A percentile compares a stretch with the other conserved stretches of the same genome.
These are phyloP conservation scores for Rugosomyces carneus DNA, from an alignment of 1,284 basidiomycete genomes.

Conservation along the genomic window DNA sequence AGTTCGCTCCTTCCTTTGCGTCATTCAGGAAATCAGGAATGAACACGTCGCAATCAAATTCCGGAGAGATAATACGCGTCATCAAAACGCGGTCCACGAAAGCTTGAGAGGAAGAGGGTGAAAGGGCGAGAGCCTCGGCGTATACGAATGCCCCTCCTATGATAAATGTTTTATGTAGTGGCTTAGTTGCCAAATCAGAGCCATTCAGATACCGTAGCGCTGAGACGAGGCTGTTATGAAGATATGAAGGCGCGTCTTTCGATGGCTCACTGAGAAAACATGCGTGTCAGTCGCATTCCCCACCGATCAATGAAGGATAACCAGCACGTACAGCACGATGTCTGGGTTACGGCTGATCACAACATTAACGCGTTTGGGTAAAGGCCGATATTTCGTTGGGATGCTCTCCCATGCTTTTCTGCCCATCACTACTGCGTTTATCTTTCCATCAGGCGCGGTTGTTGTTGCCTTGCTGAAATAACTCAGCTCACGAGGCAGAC, in stretches of 20 bases:
- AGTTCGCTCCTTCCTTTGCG: constrained; percentile 29
- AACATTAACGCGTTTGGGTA: constrained; percentile 75
- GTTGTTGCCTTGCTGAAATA: constrained; percentile 86
- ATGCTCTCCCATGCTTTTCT: constrained; percentile 98
- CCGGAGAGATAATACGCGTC: constrained; percentile 75
- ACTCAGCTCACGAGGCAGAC: constrained; percentile 84
- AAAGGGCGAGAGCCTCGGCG: constrained; percentile 52
- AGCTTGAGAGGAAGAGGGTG: constrained; percentile 25
- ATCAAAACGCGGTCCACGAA: constrained; percentile 79
- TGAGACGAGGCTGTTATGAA: constrained; percentile 27
- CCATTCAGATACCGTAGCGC: constrained; percentile 21
- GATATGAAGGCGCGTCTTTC: constrained; percentile 19
- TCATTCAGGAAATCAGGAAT: constrained; percentile 66
- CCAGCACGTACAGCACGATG: constrained; percentile 54
- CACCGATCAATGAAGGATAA: not conserved
- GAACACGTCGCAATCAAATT: constrained; percentile 83
- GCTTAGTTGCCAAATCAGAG: constrained; percentile 12
- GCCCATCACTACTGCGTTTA: constrained; percentile 93
- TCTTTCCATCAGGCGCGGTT: constrained; percentile 44
- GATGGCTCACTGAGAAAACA: constrained; percentile 13
- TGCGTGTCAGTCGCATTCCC: not conserved
- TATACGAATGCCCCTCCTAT: constrained; percentile 92
- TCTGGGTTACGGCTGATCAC: constrained; percentile 67
- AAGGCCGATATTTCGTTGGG: constrained; percentile 81
- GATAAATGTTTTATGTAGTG: constrained; percentile 61